Percentiles rank a stretch among this genome's conserved stretches.
Conservation (phyloP, 139 green algal genomes). For the Haematococcus sp. region DNA sequence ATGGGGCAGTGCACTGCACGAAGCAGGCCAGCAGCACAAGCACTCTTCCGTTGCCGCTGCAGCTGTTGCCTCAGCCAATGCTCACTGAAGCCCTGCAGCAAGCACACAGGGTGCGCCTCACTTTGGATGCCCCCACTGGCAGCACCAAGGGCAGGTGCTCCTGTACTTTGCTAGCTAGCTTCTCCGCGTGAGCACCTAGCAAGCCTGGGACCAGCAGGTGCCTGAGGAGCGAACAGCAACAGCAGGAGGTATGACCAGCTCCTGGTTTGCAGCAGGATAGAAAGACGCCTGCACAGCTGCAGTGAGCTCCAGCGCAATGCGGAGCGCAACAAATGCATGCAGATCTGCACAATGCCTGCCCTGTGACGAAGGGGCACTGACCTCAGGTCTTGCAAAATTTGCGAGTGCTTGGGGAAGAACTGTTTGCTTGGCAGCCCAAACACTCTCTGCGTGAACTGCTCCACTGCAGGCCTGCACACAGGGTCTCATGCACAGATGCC, state of each 20-base stretch:
- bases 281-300: too few species aligned
- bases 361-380: neutral
- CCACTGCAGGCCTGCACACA: constrained; percentile 51
- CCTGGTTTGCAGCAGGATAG: too few species aligned
- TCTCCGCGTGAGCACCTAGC: constrained; percentile 26
- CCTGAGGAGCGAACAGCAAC: constrained; percentile 1
- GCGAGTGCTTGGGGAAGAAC: constrained; percentile 61
- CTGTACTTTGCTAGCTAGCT: constrained; percentile 4
- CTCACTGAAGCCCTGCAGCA: too few species aligned
- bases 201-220: constrained; percentile 34
- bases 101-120: neutral
- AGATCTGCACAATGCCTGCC: too few species aligned
- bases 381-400: constrained; percentile 34
- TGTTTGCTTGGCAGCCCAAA: constrained; percentile 51
- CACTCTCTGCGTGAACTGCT: constrained; percentile 73
- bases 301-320: too few species aligned
- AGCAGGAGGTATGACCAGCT: too few species aligned
- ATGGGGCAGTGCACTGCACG: too few species aligned
- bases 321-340: too few species aligned
- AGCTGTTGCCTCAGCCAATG: too few species aligned
- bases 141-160: neutral
- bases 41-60: too few species aligned
- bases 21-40: too few species aligned
- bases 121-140: neutral
- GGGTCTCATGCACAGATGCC: neutral